Percentiles rank a stretch among this genome's conserved stretches.
These are phyloP conservation scores for Diaporthe sp. DNA, from an alignment of 2,329 filamentous ascomycete species.

Conservation along the genomic window DNA sequence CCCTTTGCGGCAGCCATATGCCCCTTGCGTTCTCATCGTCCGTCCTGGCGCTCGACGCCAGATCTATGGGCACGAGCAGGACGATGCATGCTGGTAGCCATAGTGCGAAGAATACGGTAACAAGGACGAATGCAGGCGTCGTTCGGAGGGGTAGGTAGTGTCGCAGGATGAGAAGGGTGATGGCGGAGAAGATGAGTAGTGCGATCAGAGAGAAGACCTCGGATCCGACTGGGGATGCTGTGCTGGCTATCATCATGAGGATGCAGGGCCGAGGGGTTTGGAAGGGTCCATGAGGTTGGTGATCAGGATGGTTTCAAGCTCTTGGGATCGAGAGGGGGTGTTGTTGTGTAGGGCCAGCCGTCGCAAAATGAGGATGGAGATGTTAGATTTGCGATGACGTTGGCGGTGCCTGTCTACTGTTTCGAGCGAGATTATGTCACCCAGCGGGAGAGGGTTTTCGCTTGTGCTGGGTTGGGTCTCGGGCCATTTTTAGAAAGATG, in stretches of 20 bases:
- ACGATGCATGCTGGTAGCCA: slow-evolving; percentile 92
- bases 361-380: slow-evolving; percentile 35
- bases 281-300: slow-evolving; percentile 32
- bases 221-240: slow-evolving; percentile 77
- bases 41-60: slow-evolving; percentile 85
- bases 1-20: slow-evolving; percentile 85
- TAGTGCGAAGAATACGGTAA: slow-evolving; percentile 96
- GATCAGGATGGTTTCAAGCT: background rate
- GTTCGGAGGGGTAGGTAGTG: slow-evolving; percentile 91
- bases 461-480: background rate
- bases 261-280: slow-evolving; percentile 22
- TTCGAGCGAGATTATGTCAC: slow-evolving; percentile 36
- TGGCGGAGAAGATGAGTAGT: slow-evolving; percentile 78
- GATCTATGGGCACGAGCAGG: slow-evolving; percentile 93
- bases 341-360: background rate
- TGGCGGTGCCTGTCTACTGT: slow-evolving; percentile 29
- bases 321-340: background rate
- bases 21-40: slow-evolving; percentile 80
- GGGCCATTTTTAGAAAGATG: slow-evolving; percentile 28
- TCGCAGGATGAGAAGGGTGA: slow-evolving; percentile 87
- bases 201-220: slow-evolving; percentile 81
- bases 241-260: slow-evolving; percentile 39
- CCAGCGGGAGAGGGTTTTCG: background rate
- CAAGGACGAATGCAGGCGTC: slow-evolving; percentile 88
- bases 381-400: slow-evolving; percentile 37